Evolutionary conservation across 768 basidiomycete genomes (phyloP).

Genomic region (Amanita rimosa): DNA sequence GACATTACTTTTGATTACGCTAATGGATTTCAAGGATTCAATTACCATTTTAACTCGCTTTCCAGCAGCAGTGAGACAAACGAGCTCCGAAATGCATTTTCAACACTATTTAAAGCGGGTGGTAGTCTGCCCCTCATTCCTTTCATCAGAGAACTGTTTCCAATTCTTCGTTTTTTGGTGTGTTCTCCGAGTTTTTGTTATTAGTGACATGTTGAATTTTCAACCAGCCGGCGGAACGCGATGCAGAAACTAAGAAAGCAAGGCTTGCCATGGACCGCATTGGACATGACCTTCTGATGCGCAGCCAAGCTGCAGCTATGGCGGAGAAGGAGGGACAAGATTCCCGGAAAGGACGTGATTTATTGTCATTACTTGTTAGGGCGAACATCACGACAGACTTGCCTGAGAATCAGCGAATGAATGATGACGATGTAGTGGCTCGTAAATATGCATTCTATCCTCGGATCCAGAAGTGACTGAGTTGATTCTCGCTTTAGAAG

Average conservation of each 20-base stretch:
- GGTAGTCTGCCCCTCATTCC: slow-evolving; percentile 21
- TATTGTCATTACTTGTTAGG: slow-evolving; percentile 47
- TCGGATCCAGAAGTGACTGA: not conserved
- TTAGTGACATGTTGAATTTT: not conserved
- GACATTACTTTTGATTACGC: not conserved
- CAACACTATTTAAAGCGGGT: slow-evolving; percentile 34
- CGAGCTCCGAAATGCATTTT: slow-evolving; percentile 43
- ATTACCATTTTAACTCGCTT: slow-evolving; percentile 23
- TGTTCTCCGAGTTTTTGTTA: slow-evolving; percentile 7
- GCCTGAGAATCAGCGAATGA: slow-evolving; percentile 40
- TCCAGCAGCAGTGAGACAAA: slow-evolving; percentile 22
- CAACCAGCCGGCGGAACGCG: slow-evolving; percentile 20
- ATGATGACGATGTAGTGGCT: slow-evolving; percentile 50
- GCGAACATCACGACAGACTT: slow-evolving; percentile 58
- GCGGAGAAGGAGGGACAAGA: slow-evolving; percentile 17
- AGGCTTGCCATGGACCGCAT: slow-evolving; percentile 35
- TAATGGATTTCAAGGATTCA: slow-evolving; percentile 12
- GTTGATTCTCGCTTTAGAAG: slow-evolving; percentile 25
- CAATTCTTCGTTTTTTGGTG: slow-evolving; percentile 27
- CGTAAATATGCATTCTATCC: slow-evolving; percentile 22
- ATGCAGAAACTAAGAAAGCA: slow-evolving; percentile 18
- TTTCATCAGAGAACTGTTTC: slow-evolving; percentile 23
- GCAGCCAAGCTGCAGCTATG: slow-evolving; percentile 32
- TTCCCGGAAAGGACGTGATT: slow-evolving; percentile 31
- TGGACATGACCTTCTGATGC: slow-evolving; percentile 32